Evolutionary conservation across 495 filamentous ascomycete genomes (phyloP).

Genomic region (Tuber brumale): DNA sequence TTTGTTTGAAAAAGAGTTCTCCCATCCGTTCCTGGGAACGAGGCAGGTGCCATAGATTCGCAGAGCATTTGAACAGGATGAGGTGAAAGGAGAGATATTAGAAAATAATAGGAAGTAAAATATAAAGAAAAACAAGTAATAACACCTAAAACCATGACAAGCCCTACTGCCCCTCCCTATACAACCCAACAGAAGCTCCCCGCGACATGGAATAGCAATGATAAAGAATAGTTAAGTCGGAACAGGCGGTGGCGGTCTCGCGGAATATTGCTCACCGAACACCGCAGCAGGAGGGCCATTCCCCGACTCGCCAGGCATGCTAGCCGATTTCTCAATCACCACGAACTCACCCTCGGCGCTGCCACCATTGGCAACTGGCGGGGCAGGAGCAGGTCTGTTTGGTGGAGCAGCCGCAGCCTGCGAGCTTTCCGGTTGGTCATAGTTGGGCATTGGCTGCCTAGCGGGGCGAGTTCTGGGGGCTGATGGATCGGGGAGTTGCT

Average conservation of each 20-base stretch:
- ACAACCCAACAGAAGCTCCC: neutral
- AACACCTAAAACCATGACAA: constrained; percentile 8
- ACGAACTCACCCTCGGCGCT: constrained; percentile 22
- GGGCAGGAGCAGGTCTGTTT: constrained; percentile 20
- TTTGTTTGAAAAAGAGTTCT: neutral
- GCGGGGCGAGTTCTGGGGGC: constrained; percentile 13
- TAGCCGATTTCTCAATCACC: constrained; percentile 36
- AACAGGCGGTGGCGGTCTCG: constrained; percentile 37
- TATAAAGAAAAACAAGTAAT: constrained; percentile 12
- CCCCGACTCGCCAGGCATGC: constrained; percentile 16
- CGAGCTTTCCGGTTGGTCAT: constrained; percentile 27
- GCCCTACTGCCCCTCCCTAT: constrained; percentile 8
- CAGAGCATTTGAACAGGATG: neutral
- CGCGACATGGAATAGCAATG: neutral
- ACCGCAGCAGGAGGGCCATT: neutral
- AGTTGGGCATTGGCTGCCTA: constrained; percentile 24
- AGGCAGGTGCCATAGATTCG: neutral
- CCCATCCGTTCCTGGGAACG: neutral
- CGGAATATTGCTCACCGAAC: constrained; percentile 33
- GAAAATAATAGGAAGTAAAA: constrained; percentile 9
- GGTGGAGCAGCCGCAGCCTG: constrained; percentile 11
- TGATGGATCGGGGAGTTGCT: neutral
- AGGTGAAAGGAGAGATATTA: neutral
- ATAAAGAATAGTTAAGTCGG: constrained; percentile 15
- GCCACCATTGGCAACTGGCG: constrained; percentile 8